phyloP scores from a whole-genome alignment of 179 eudicot species.

The Dionaea muscipula region DNA sequence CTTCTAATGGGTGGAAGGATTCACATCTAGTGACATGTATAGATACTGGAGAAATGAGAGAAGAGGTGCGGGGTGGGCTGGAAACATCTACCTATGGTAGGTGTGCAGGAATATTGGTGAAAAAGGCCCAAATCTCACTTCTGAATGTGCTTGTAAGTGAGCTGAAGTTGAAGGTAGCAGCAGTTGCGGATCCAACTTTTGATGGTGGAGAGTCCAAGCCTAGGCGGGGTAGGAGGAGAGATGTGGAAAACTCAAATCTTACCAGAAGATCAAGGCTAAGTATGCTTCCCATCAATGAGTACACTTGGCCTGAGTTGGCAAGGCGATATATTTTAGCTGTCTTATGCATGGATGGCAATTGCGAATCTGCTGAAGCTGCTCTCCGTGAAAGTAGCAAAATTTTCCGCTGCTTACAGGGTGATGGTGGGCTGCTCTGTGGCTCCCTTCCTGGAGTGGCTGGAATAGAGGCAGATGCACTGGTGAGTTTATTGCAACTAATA shows the following conservation, averaged over 20 bases:
- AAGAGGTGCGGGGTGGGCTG: conserved; percentile 18
- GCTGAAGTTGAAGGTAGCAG: conserved; percentile 56
- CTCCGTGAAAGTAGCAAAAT: conserved; percentile 64
- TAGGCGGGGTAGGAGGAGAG: conserved; percentile 68
- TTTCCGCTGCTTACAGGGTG: conserved; percentile 81
- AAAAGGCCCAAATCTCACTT: conserved; percentile 51
- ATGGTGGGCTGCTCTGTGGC: conserved; percentile 86
- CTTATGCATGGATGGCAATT: conserved; percentile 59
- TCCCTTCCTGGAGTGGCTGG: conserved; percentile 78
- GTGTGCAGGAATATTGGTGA: conserved; percentile 37
- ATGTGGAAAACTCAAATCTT: conserved; percentile 43
- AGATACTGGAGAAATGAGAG: conserved; percentile 20
- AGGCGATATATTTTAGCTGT: conserved; percentile 65
- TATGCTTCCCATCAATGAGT: conserved; percentile 62
- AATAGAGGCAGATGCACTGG: conserved; percentile 90
- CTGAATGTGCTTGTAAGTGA: conserved; percentile 71
- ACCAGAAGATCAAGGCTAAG: conserved; percentile 53
- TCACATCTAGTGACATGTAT: conserved; percentile 17
- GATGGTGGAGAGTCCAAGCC: conserved; percentile 66
- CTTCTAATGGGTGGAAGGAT: conserved; percentile 21
- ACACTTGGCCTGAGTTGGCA: conserved; percentile 95
- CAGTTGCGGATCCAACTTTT: conserved; percentile 58
- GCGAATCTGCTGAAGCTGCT: conserved; percentile 54
- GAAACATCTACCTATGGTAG: conserved; percentile 18
- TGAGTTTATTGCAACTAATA: conserved; percentile 20